A percentile compares a stretch with the other conserved stretches of the same genome.
Evolutionary conservation across 768 basidiomycete species (phyloP).

Genomic region (Lanmaoa pseudosensibilis): DNA sequence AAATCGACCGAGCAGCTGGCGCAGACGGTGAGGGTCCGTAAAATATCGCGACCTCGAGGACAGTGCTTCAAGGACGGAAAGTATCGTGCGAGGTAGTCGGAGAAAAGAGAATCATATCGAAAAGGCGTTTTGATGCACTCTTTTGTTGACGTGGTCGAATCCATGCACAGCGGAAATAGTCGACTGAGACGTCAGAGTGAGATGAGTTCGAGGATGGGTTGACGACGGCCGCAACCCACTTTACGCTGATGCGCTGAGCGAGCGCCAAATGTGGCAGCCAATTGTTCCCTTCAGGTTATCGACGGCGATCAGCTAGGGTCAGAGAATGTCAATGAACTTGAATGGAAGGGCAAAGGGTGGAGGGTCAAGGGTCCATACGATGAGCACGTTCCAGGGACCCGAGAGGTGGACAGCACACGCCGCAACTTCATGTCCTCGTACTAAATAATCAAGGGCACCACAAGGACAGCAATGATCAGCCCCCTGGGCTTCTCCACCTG

Average conservation of each 20-base stretch:
- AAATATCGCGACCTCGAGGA: not conserved
- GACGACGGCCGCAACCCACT: not conserved
- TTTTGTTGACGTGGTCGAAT: conserved; percentile 2
- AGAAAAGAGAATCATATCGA: not conserved
- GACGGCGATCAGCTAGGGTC: not conserved
- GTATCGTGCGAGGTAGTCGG: conserved; percentile 1
- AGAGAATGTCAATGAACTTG: not conserved
- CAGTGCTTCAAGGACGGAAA: not conserved
- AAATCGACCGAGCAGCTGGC: not conserved
- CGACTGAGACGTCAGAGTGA: conserved; percentile 5
- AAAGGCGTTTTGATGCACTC: not conserved
- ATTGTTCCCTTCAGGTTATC: conserved; percentile 5
- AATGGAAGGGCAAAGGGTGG: conserved; percentile 1
- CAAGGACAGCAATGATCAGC: not conserved
- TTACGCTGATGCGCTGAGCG: not conserved
- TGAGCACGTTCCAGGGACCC: conserved; percentile 22
- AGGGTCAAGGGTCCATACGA: conserved; percentile 12
- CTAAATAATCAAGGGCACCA: not conserved
- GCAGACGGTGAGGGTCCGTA: not conserved
- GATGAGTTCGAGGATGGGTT: not conserved
- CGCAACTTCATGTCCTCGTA: conserved; percentile 3
- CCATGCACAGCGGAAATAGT: conserved; percentile 8
- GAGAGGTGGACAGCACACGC: conserved; percentile 6
- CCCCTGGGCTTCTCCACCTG: not conserved
- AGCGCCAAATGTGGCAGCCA: conserved; percentile 21